Base-by-base conservation (phyloP, 441 rosid genomes). In the Biscutella laevigata region DNA sequence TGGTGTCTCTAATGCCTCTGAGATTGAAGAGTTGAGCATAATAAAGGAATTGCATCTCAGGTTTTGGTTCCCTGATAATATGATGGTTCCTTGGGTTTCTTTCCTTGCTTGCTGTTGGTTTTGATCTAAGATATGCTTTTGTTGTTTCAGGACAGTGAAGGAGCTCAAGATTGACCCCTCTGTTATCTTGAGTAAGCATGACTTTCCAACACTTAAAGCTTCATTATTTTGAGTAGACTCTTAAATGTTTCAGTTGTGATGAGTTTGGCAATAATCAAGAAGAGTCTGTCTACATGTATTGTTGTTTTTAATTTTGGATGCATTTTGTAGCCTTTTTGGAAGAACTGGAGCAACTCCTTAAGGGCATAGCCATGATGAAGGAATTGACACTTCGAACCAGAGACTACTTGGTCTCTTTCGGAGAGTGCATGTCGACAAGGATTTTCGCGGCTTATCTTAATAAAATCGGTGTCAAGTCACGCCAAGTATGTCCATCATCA, bases 351-450 rank as follows among this genome's bases (percentile, higher is more conserved):
- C 90, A 86, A 69, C 94, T 86, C 47, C 62, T 86, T 53, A 88
- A 83, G 68, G 95, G 95, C 44, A 77, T 88, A 61, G 86, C 97
- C 10, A 78, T 82, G 90, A 86, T 86, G 95, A 88, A 83, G 63
- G 97, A 88, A 62, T 62, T 88, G 57, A 88, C 97, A 62, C 83
- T 73, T 48, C 83, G 94, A 35, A 86, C 97, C 8, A 82, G 63
- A 74, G 95, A 83, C 64, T 86, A 86, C 66, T 66, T 88, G 15
- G 97, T 83, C 71, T 88, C 97, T 52, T 88, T 88, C 66, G 97
- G 97, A 55, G 97, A 88, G 69, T 83, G 97, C 75, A 61, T 88
- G 85, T 86, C 95, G 26, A 83, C 97, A 1, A 82, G 97, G 69
- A 77, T 88, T 54, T 88, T 88, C 64, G 85, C 97, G 2, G 97